These are phyloP conservation scores for Aulographum hederae DNA, from an alignment of 2,329 filamentous ascomycete species.

Conservation along the genomic window DNA sequence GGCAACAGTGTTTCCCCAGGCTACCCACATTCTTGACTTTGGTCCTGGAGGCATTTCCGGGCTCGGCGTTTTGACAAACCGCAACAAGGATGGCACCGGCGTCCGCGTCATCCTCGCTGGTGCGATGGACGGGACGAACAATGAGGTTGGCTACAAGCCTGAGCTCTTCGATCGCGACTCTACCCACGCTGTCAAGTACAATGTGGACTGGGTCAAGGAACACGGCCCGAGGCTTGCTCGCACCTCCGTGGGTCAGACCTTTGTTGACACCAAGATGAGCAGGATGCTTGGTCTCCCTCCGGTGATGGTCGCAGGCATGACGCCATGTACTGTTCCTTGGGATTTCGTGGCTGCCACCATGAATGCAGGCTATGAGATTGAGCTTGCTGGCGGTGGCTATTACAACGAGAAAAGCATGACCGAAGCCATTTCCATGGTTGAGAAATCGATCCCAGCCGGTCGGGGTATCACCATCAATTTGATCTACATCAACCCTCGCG, in stretches of 20 bases:
- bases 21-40: conserved; percentile 91
- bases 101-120: conserved; percentile 92
- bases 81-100: conserved; percentile 97
- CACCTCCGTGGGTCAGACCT: conserved; percentile 75
- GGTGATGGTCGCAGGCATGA: conserved; percentile 31
- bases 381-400: conserved; percentile 32
- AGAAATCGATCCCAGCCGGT: conserved; percentile 24
- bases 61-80: conserved; percentile 86
- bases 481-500: conserved; percentile 34
- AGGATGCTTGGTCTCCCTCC: conserved; percentile 27
- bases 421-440: conserved; percentile 26
- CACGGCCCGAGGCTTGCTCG: conserved; percentile 84
- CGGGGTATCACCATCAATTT: conserved; percentile 34
- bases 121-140: conserved; percentile 74
- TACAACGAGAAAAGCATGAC: conserved; percentile 25
- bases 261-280: conserved; percentile 70
- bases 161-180: conserved; percentile 95
- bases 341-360: conserved; percentile 35
- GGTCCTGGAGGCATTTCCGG: conserved; percentile 94
- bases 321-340: conserved; percentile 26
- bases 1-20: conserved; percentile 75
- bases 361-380: conserved; percentile 31
- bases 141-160: conserved; percentile 91
- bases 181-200: conserved; percentile 85
- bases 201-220: conserved; percentile 94